These are phyloP conservation scores for Pholiota conissans DNA, from an alignment of 768 basidiomycete species.

Conservation along the genomic window DNA sequence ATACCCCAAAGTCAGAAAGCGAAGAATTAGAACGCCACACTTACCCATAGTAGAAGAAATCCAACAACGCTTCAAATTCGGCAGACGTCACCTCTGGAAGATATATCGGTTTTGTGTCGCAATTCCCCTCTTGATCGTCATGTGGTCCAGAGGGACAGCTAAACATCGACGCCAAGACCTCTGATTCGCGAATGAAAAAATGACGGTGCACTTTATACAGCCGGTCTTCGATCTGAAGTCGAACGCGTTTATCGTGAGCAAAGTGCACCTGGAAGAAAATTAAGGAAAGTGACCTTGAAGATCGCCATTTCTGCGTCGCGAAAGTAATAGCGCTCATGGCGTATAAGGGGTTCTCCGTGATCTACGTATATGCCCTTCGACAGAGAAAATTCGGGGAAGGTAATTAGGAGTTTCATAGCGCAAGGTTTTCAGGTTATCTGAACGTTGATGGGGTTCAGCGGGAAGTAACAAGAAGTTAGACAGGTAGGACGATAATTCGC, in stretches of 20 bases:
- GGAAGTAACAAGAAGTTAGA: no score
- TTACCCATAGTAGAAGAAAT: conserved; percentile 40
- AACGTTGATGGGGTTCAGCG: no score
- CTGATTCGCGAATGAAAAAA: conserved; percentile 37
- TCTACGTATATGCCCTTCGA: background rate
- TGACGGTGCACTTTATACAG: conserved; percentile 42
- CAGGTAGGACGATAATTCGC: no score
- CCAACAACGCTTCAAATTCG: conserved; percentile 38
- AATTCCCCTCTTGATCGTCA: conserved; percentile 27
- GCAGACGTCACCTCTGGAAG: conserved; percentile 29
- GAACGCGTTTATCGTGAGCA: no score
- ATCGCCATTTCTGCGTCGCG: background rate
- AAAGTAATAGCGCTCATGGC: background rate
- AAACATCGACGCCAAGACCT: conserved; percentile 39
- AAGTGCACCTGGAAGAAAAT: background rate
- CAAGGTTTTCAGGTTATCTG: no score
- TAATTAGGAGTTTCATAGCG: background rate
- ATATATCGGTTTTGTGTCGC: conserved; percentile 31
- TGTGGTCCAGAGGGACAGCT: conserved; percentile 15
- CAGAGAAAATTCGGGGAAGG: background rate
- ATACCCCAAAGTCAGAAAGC: no score
- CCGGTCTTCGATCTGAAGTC: conserved; percentile 1
- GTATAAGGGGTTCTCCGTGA: background rate
- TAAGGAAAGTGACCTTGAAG: no score
- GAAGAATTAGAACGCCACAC: conserved; percentile 6